Evolutionary conservation across 1,284 basidiomycete genomes (phyloP).

Genomic region (Moesziomyces sp.): DNA sequence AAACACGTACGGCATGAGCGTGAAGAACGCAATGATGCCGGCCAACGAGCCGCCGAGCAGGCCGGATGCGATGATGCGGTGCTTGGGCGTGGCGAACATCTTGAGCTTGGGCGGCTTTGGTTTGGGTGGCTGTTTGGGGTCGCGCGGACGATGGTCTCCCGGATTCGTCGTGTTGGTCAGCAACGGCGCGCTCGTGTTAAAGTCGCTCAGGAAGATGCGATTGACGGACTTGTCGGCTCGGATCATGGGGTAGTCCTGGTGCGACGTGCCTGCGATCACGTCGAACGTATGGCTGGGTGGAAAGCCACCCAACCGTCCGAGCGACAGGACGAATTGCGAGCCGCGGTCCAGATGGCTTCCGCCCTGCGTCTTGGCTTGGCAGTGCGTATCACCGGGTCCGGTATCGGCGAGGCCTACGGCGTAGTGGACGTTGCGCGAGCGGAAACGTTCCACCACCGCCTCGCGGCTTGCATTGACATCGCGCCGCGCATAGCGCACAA

Average conservation of each 20-base stretch:
- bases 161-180: slow-evolving; percentile 45
- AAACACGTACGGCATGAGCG: slow-evolving; percentile 32
- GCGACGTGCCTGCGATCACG: slow-evolving; percentile 58
- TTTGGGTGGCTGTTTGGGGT: slow-evolving; percentile 3
- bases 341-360: slow-evolving; percentile 61
- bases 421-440: slow-evolving; percentile 52
- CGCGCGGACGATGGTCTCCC: slow-evolving; percentile 30
- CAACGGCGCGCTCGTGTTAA: slow-evolving; percentile 41
- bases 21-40: slow-evolving; percentile 36
- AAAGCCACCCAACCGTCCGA: slow-evolving; percentile 39
- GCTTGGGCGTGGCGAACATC: slow-evolving; percentile 47
- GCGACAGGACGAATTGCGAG: slow-evolving; percentile 52
- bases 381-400: slow-evolving; percentile 61
- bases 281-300: slow-evolving; percentile 52
- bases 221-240: slow-evolving; percentile 53
- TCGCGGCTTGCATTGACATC: slow-evolving; percentile 50
- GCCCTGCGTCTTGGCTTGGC: slow-evolving; percentile 58
- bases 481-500: slow-evolving; percentile 46
- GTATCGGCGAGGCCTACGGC: slow-evolving; percentile 58
- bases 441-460: slow-evolving; percentile 49
- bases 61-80: slow-evolving; percentile 38
- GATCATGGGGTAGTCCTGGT: slow-evolving; percentile 65
- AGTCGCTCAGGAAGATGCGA: slow-evolving; percentile 52
- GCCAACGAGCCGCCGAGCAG: slow-evolving; percentile 42
- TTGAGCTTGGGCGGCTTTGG: slow-evolving; percentile 23